Percentiles rank a stretch among this genome's conserved stretches.
phyloP scores from a whole-genome alignment of 768 basidiomycete species.

The Rhodotorula kratochvilovae region DNA sequence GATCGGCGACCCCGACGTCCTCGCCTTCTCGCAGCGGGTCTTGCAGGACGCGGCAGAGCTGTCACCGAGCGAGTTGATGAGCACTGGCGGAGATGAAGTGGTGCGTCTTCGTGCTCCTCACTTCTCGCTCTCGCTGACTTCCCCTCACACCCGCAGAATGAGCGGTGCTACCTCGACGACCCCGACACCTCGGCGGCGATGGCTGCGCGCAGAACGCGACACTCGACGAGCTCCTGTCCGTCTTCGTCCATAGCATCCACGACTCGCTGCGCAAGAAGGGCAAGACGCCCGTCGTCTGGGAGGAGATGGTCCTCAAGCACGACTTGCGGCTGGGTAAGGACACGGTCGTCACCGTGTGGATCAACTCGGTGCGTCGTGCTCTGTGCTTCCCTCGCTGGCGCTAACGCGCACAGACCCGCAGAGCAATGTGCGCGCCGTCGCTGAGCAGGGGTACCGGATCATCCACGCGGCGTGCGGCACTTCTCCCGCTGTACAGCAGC shows the following conservation, averaged over 20 bases:
- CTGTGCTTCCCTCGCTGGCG: too few species aligned
- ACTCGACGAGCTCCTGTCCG: slow-evolving; percentile 61
- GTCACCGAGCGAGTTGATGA: slow-evolving; percentile 62
- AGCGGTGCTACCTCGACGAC: slow-evolving; percentile 51
- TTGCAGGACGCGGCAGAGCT: slow-evolving; percentile 53
- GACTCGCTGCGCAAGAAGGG: slow-evolving; percentile 55
- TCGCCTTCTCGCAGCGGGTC: slow-evolving; percentile 56
- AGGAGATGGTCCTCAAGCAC: slow-evolving; percentile 67
- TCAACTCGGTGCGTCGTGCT: neutral
- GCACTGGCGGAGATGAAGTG: slow-evolving; percentile 74
- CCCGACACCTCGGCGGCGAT: slow-evolving; percentile 58
- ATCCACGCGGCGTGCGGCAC: slow-evolving; percentile 57
- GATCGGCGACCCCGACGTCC: neutral
- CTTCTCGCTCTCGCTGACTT: neutral
- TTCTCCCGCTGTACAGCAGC: too few species aligned
- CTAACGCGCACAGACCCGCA: neutral
- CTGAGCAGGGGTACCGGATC: slow-evolving; percentile 59
- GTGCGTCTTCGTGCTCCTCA: slow-evolving; percentile 51
- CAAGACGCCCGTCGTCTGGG: slow-evolving; percentile 79
- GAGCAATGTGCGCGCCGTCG: slow-evolving; percentile 58
- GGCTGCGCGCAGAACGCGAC: slow-evolving; percentile 53
- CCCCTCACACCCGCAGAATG: slow-evolving; percentile 20
- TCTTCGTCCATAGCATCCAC: slow-evolving; percentile 63
- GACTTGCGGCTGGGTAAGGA: slow-evolving; percentile 54
- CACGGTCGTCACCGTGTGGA: slow-evolving; percentile 58